Evolutionary conservation across 176 grass and related monocot genomes (phyloP).

Genomic region (Eleusine indica): DNA sequence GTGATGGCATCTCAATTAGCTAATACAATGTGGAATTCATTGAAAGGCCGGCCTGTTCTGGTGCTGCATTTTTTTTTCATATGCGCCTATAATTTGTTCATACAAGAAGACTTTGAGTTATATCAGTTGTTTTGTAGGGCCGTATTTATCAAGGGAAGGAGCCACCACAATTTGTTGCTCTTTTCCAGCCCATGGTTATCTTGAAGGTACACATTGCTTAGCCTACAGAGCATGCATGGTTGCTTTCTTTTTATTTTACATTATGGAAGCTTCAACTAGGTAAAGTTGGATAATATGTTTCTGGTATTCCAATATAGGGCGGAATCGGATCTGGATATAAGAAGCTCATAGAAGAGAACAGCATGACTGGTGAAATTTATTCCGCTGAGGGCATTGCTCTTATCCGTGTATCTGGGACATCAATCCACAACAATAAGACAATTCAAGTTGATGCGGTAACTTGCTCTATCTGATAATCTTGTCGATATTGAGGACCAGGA

Average conservation of each 20-base stretch:
- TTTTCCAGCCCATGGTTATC: constrained; percentile 95
- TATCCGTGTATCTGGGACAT: constrained; percentile 73
- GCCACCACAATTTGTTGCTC: constrained; percentile 89
- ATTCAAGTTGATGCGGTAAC: constrained; percentile 87
- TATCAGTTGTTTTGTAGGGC: constrained; percentile 54
- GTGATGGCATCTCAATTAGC: constrained; percentile 55
- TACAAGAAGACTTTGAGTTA: constrained; percentile 41
- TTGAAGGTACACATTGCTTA: constrained; percentile 66
- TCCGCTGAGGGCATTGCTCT: constrained; percentile 81
- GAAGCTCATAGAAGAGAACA: constrained; percentile 64
- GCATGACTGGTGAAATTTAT: constrained; percentile 64
- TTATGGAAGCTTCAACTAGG: background rate
- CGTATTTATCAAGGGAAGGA: constrained; percentile 92
- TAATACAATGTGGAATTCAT: constrained; percentile 78
- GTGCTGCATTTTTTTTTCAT: constrained; percentile 54
- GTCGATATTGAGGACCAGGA: constrained; percentile 4
- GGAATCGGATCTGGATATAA: constrained; percentile 82
- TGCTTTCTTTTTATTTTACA: constrained; percentile 17
- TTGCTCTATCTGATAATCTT: constrained; percentile 30
- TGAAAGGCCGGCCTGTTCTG: constrained; percentile 92
- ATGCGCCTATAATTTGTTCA: constrained; percentile 22
- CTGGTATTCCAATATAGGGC: constrained; percentile 48
- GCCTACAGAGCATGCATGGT: background rate
- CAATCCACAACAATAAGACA: constrained; percentile 78
- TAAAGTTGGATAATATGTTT: constrained; percentile 1